Percentiles rank a stretch among this genome's conserved stretches.
These are phyloP conservation scores for Babjeviella inositovora DNA, from an alignment of 805 yeast species.

Conservation along the genomic window DNA sequence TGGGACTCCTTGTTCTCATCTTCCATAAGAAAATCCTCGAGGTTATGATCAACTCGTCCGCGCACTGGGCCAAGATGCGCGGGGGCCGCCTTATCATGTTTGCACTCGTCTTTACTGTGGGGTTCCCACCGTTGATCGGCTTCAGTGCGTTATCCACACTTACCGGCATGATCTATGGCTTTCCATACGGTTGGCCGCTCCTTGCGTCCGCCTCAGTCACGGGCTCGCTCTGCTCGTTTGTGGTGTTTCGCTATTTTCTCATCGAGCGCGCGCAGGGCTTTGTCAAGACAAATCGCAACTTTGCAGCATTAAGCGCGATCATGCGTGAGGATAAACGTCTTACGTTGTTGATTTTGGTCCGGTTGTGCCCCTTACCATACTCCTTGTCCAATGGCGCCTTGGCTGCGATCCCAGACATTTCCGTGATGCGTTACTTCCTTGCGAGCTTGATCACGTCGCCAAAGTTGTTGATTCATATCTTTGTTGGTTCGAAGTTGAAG, in stretches of 20 bases:
- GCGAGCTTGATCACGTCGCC: conserved; percentile 75
- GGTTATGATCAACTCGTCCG: too few species aligned
- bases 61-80: too few species aligned
- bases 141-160: conserved; percentile 52
- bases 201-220: conserved; percentile 50
- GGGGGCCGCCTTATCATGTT: conserved; percentile 31
- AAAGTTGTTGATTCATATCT: conserved; percentile 59
- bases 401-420: conserved; percentile 71
- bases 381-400: conserved; percentile 86
- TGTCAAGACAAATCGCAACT: conserved; percentile 42
- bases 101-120: conserved; percentile 39
- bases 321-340: conserved; percentile 57
- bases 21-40: too few species aligned
- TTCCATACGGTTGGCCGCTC: conserved; percentile 65
- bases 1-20: too few species aligned
- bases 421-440: conserved; percentile 39
- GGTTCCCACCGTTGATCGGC: conserved; percentile 88
- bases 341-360: conserved; percentile 48
- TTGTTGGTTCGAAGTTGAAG: conserved; percentile 63
- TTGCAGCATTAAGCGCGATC: conserved; percentile 62
- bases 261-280: conserved; percentile 40
- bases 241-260: conserved; percentile 46
- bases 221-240: conserved; percentile 68
- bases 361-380: conserved; percentile 88
- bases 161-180: conserved; percentile 75